phyloP scores from a whole-genome alignment of 2,329 filamentous ascomycete species.

The Colletotrichum godetiae region DNA sequence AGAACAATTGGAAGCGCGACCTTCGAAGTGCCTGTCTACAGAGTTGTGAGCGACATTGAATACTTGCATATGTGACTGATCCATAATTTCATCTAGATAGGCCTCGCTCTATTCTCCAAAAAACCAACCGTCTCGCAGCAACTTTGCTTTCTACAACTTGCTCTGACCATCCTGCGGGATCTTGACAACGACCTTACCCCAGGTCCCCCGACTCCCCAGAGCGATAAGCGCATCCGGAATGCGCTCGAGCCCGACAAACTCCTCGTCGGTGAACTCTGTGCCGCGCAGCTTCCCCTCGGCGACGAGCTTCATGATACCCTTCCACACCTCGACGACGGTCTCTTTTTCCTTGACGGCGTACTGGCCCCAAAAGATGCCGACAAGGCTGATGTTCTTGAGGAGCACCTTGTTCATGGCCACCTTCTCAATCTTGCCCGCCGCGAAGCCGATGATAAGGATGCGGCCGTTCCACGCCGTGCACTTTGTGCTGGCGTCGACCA shows the following conservation, averaged over 20 bases:
- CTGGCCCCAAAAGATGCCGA: slow-evolving; percentile 92
- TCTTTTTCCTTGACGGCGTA: slow-evolving; percentile 81
- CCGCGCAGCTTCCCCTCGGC: slow-evolving; percentile 81
- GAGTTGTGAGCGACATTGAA: background rate
- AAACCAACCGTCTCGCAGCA: background rate
- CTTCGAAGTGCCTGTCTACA: background rate
- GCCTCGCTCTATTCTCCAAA: background rate
- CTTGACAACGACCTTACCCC: slow-evolving; percentile 96
- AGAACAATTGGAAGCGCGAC: background rate
- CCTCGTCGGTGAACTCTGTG: slow-evolving; percentile 84
- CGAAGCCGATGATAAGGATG: slow-evolving; percentile 87
- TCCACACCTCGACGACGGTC: slow-evolving; percentile 80
- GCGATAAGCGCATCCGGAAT: slow-evolving; percentile 82
- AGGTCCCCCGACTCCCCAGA: slow-evolving; percentile 84
- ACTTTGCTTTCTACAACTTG: slow-evolving; percentile 56
- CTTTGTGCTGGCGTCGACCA: slow-evolving; percentile 89
- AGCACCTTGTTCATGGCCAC: slow-evolving; percentile 92
- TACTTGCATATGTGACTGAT: background rate
- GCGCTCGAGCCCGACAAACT: slow-evolving; percentile 84
- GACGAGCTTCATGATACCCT: slow-evolving; percentile 83
- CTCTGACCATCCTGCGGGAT: slow-evolving; percentile 76
- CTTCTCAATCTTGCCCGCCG: slow-evolving; percentile 79
- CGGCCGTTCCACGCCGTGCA: slow-evolving; percentile 95
- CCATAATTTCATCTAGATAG: background rate
- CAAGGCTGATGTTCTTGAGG: slow-evolving; percentile 91